A percentile compares a stretch with the other conserved stretches of the same genome.
Conservation (phyloP, 2,329 filamentous ascomycete genomes). For the Trichophyton benhamiae region DNA sequence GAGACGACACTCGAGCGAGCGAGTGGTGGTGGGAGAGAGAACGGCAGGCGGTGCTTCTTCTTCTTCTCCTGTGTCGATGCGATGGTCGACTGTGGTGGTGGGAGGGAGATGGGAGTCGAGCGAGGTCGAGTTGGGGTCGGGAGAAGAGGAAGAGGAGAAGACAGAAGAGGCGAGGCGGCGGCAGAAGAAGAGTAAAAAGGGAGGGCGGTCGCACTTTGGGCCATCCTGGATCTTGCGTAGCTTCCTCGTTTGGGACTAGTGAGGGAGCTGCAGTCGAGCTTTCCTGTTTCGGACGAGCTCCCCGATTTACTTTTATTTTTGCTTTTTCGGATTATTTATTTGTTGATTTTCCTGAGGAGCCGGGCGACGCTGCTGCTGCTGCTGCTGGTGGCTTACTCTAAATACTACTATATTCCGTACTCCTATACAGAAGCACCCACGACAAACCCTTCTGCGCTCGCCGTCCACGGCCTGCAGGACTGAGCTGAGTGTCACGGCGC, state of each 20-base stretch:
- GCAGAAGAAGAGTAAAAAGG: background rate
- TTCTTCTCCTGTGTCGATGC: background rate
- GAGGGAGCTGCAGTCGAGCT: background rate
- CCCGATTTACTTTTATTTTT: background rate
- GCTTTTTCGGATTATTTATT: background rate
- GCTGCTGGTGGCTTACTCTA: too few relatives aligned
- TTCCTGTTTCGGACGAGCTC: background rate
- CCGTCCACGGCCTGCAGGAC: too few relatives aligned
- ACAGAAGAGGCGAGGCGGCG: conserved; percentile 1
- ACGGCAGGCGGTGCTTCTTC: too few relatives aligned
- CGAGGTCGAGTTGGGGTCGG: background rate
- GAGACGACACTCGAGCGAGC: background rate
- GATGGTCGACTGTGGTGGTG: background rate
- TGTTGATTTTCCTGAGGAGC: background rate
- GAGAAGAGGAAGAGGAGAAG: background rate
- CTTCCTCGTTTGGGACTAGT: conserved; percentile 2
- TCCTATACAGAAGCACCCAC: too few relatives aligned
- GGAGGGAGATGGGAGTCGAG: background rate
- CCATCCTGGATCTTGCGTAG: conserved; percentile 1
- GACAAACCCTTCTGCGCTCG: too few relatives aligned
- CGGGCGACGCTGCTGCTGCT: background rate
- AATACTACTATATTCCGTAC: too few relatives aligned
- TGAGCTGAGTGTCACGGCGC: too few relatives aligned
- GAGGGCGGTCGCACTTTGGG: background rate
- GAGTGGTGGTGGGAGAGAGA: background rate